Evolutionary conservation across 805 yeast species (phyloP).

Genomic region (Tetrapisispora namnaoensis): DNA sequence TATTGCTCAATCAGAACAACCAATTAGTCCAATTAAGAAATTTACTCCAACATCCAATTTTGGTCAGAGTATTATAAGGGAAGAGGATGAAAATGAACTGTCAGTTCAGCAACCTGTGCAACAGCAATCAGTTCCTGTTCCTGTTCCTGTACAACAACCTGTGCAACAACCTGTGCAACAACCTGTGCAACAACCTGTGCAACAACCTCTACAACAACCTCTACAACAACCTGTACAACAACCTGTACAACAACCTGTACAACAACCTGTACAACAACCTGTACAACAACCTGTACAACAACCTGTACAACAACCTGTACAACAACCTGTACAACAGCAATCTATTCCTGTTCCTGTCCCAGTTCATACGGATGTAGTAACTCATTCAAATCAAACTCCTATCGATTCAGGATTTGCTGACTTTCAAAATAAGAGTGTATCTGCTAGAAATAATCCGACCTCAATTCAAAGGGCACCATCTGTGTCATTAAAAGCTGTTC

Average conservation of each 20-base stretch:
- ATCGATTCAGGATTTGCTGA: conserved; percentile 10
- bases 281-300: not conserved
- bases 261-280: conserved; percentile 4
- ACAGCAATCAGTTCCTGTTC: conserved; percentile 1
- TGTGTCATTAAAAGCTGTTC: conserved; percentile 27
- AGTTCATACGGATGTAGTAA: not conserved
- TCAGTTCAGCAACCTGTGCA: conserved; percentile 15
- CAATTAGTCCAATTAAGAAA: conserved; percentile 26
- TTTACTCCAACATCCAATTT: conserved; percentile 80
- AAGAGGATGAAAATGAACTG: conserved; percentile 25
- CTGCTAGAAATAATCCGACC: conserved; percentile 33
- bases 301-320: not conserved
- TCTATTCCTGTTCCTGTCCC: not conserved
- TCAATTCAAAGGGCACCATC: conserved; percentile 35
- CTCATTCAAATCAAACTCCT: conserved; percentile 5
- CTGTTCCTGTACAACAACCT: not conserved
- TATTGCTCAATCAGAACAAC: not conserved
- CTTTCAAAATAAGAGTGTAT: conserved; percentile 22
- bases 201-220: conserved; percentile 1
- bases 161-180: not conserved
- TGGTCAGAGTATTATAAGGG: conserved; percentile 59
- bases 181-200: not conserved
- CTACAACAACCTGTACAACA: conserved; percentile 7
- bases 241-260: conserved; percentile 4
- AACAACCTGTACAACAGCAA: not conserved